Percentiles rank a stretch among this genome's conserved stretches.
Conservation (phyloP, 1,139 yeast species). For the Geotrichum aggregatum region DNA sequence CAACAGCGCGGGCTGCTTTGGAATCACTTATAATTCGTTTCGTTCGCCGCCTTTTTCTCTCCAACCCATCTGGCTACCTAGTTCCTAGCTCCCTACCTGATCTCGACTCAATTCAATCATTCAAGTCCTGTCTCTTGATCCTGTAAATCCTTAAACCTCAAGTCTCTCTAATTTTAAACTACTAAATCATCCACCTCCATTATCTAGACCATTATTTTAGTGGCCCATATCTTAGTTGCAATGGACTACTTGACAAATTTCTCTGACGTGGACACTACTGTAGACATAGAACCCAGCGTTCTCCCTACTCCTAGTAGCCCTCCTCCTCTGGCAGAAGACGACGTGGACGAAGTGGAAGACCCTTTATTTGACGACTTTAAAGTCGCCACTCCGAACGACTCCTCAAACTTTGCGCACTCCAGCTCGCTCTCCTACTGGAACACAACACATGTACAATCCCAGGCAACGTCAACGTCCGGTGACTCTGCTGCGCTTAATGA, state of each 20-base stretch:
- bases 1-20: too few relatives aligned
- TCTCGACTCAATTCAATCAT: too few relatives aligned
- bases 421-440: background rate
- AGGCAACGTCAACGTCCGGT: background rate
- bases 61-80: too few relatives aligned
- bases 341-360: conserved; percentile 13
- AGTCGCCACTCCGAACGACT: conserved; percentile 7
- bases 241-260: conserved; percentile 6
- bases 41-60: too few relatives aligned
- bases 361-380: background rate
- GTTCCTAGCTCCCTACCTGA: too few relatives aligned
- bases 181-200: too few relatives aligned
- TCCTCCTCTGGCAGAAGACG: conserved; percentile 12
- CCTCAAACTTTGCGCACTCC: background rate
- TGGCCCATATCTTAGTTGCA: too few relatives aligned
- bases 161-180: too few relatives aligned
- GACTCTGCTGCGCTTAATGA: background rate
- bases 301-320: conserved; percentile 1
- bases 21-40: too few relatives aligned
- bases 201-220: too few relatives aligned
- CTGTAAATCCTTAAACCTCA: too few relatives aligned
- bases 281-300: background rate
- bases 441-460: background rate
- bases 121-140: too few relatives aligned
- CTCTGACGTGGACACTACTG: background rate